A percentile compares a stretch with the other conserved stretches of the same genome.
These are phyloP conservation scores for Cladophialophora yegresii DNA, from an alignment of 2,329 filamentous ascomycete species.

Conservation along the genomic window DNA sequence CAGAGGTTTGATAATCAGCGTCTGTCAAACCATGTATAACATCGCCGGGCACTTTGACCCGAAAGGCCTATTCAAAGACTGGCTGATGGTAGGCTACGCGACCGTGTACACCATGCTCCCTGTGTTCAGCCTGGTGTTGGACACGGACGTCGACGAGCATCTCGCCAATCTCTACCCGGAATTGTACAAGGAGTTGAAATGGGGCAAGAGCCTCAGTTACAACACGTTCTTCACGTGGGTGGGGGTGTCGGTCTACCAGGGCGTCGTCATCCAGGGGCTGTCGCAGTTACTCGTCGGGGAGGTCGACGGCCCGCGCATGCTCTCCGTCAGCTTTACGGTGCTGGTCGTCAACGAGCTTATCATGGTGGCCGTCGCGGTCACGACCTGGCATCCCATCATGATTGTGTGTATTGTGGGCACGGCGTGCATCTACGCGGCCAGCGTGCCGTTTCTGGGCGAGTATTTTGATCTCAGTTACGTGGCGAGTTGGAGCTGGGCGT, in stretches of 20 bases:
- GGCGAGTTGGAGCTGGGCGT: conserved; percentile 77
- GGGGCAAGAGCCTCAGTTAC: conserved; percentile 82
- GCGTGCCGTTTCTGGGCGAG: conserved; percentile 79
- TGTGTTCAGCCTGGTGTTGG: conserved; percentile 89
- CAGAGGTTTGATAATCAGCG: conserved; percentile 88
- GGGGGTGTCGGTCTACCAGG: conserved; percentile 90
- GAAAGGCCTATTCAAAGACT: conserved; percentile 91
- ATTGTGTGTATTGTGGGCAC: conserved; percentile 81
- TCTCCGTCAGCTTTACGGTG: conserved; percentile 87
- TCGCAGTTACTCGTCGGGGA: conserved; percentile 83
- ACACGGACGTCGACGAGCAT: conserved; percentile 91
- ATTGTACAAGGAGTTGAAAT: conserved; percentile 95
- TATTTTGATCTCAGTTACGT: conserved; percentile 88
- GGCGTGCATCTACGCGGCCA: conserved; percentile 74
- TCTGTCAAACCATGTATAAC: conserved; percentile 97
- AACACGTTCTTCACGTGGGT: conserved; percentile 98
- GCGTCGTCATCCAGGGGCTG: conserved; percentile 91
- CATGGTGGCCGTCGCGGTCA: conserved; percentile 96
- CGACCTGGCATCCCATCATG: conserved; percentile 96
- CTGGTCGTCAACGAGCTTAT: conserved; percentile 91
- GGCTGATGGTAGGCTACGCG: conserved; percentile 94
- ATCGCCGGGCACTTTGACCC: conserved; percentile 92
- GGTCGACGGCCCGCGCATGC: conserved; percentile 68
- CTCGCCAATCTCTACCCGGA: conserved; percentile 95
- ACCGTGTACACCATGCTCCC: conserved; percentile 93